Evolutionary conservation across 176 grass and related monocot genomes (phyloP).

Genomic region (Coix lacrymajobi): DNA sequence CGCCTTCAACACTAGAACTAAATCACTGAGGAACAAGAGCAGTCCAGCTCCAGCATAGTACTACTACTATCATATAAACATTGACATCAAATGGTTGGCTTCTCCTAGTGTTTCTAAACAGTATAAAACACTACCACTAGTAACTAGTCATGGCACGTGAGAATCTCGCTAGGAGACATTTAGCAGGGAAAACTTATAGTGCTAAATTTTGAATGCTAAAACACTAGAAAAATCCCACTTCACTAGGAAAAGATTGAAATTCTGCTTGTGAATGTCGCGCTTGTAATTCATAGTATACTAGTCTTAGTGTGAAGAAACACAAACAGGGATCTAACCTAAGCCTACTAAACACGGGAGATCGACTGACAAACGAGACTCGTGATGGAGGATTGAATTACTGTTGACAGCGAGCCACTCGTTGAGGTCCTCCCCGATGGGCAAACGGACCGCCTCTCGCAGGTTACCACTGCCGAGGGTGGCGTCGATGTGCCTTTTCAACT

Average conservation of each 20-base stretch:
- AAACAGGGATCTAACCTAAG: background rate
- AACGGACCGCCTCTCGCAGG: slow-evolving; percentile 68
- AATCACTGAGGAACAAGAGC: background rate
- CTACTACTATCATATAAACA: background rate
- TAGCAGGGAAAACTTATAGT: too few relatives aligned
- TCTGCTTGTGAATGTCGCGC: too few relatives aligned
- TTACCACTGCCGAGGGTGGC: slow-evolving; percentile 78
- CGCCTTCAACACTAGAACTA: background rate
- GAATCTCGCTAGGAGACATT: too few relatives aligned
- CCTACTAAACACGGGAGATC: background rate
- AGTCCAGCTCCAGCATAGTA: background rate
- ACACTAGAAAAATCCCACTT: too few relatives aligned
- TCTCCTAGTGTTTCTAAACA: too few relatives aligned
- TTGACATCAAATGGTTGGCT: background rate
- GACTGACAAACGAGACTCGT: too few relatives aligned
- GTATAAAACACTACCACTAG: too few relatives aligned
- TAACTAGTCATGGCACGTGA: too few relatives aligned
- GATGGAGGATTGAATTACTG: slow-evolving; percentile 35
- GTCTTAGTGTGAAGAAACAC: background rate
- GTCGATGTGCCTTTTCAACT: slow-evolving; percentile 82
- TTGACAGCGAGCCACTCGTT: slow-evolving; percentile 97
- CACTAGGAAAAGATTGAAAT: too few relatives aligned
- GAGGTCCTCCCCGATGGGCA: slow-evolving; percentile 76
- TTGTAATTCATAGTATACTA: background rate
- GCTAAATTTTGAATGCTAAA: too few relatives aligned